Percentiles rank a stretch among this genome's conserved stretches.
phyloP scores from a whole-genome alignment of 495 filamentous ascomycete genomes.

The Xylaria telfairii region DNA sequence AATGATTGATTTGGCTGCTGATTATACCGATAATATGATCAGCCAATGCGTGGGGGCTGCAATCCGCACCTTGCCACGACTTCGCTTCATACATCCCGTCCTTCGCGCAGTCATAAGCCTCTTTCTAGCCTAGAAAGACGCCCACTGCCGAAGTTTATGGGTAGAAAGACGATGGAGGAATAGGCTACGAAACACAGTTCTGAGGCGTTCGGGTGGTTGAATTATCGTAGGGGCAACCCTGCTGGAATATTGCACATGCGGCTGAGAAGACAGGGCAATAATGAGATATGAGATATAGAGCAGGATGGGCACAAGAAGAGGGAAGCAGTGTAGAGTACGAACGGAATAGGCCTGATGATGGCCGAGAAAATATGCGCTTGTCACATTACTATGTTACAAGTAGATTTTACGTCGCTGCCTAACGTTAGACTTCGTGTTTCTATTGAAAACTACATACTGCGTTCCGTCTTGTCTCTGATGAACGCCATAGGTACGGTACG shows the following conservation, averaged over 20 bases:
- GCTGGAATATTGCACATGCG: background rate
- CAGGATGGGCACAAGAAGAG: background rate
- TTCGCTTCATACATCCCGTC: background rate
- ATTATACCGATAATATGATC: background rate
- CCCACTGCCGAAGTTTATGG: background rate
- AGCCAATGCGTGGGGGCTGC: background rate
- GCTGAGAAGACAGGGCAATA: background rate
- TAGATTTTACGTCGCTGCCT: background rate
- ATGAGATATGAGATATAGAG: background rate
- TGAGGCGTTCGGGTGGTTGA: background rate
- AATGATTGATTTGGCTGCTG: background rate
- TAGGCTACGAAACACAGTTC: background rate
- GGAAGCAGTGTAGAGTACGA: background rate
- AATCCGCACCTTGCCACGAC: background rate
- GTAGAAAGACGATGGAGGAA: background rate
- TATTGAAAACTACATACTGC: background rate
- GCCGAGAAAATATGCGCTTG: background rate
- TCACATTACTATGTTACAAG: conserved; percentile 4
- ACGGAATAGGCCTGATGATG: background rate
- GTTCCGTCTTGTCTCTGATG: background rate
- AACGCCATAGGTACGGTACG: too few relatives aligned
- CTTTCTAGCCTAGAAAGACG: background rate
- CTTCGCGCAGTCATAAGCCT: background rate
- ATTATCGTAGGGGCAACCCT: background rate
- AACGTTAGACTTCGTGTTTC: background rate